Evolutionary conservation across 208 protist species (phyloP).

Genomic region (Wallacemonas sp.): DNA sequence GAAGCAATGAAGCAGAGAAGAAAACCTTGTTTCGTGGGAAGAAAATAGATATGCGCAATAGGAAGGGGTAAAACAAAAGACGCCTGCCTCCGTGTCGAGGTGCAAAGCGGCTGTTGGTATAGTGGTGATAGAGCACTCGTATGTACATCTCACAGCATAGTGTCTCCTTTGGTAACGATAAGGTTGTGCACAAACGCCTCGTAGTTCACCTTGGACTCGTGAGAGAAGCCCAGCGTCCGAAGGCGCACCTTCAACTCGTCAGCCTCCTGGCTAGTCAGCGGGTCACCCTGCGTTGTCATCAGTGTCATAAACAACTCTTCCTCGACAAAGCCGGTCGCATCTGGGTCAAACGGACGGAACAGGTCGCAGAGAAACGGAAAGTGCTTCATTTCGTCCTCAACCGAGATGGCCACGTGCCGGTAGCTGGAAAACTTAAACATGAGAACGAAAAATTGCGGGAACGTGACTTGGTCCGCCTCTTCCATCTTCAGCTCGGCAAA

Average conservation of each 20-base stretch:
- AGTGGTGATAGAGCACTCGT: conserved; percentile 22
- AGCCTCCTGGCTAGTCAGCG: conserved; percentile 40
- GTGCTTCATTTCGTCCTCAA: conserved; percentile 20
- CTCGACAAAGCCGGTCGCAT: conserved; percentile 52
- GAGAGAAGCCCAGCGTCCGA: conserved; percentile 40
- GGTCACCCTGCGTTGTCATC: conserved; percentile 51
- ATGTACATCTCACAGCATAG: conserved; percentile 12
- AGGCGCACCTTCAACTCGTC: conserved; percentile 43
- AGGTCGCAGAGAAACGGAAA: conserved; percentile 27
- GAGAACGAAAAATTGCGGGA: conserved; percentile 67
- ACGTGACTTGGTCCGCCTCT: conserved; percentile 39
- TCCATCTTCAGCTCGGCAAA: conserved; percentile 38
- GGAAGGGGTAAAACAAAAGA: too few species aligned
- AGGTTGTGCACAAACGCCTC: conserved; percentile 49
- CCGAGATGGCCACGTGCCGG: neutral
- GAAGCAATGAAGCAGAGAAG: too few species aligned
- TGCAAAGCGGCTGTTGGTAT: too few species aligned
- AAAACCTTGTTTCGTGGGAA: too few species aligned
- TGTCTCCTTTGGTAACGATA: conserved; percentile 19
- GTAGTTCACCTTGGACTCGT: conserved; percentile 57
- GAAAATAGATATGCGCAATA: too few species aligned
- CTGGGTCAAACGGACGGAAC: conserved; percentile 50
- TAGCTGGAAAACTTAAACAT: conserved; percentile 6
- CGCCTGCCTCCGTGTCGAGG: too few species aligned
- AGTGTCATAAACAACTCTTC: conserved; percentile 49